These are phyloP conservation scores for Setomelanomma holmii DNA, from an alignment of 2,329 filamentous ascomycete genomes.

Conservation along the genomic window DNA sequence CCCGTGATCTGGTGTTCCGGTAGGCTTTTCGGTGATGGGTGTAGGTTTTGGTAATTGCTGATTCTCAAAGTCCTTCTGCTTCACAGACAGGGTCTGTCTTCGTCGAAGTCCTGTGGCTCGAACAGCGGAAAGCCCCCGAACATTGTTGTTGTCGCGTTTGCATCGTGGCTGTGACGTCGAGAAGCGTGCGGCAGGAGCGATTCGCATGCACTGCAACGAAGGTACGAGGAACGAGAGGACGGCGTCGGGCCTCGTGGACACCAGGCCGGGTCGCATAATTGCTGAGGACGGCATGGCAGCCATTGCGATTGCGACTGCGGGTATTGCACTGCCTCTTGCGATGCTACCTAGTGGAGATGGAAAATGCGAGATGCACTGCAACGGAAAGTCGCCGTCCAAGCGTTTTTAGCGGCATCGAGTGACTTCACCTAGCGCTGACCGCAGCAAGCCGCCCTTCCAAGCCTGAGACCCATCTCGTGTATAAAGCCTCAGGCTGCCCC, in stretches of 20 bases:
- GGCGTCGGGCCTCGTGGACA: constrained; percentile 23
- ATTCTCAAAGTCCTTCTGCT: constrained; percentile 61
- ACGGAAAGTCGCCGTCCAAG: not conserved
- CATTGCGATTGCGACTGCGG: constrained; percentile 32
- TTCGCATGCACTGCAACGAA: constrained; percentile 29
- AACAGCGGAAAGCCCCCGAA: constrained; percentile 82
- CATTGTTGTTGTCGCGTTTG: constrained; percentile 76
- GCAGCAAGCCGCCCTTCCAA: not conserved
- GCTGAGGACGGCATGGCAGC: constrained; percentile 36
- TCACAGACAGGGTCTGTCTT: constrained; percentile 75
- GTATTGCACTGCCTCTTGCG: constrained; percentile 1
- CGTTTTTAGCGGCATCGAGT: not conserved
- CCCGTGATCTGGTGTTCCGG: constrained; percentile 77
- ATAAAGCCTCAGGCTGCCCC: constrained; percentile 32
- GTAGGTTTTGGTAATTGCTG: constrained; percentile 72
- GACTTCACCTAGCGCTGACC: not conserved
- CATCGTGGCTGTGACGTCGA: constrained; percentile 59
- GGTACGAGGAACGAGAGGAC: constrained; percentile 37
- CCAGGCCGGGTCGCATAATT: constrained; percentile 31
- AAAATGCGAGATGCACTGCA: not conserved
- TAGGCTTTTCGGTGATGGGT: constrained; percentile 64
- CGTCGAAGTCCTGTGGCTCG: constrained; percentile 72
- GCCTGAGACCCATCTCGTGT: constrained; percentile 6
- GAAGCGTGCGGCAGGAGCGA: constrained; percentile 59
- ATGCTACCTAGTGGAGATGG: not conserved